phyloP scores from a whole-genome alignment of 2,329 filamentous ascomycete genomes.

The Emmonsiellopsis sp. region DNA sequence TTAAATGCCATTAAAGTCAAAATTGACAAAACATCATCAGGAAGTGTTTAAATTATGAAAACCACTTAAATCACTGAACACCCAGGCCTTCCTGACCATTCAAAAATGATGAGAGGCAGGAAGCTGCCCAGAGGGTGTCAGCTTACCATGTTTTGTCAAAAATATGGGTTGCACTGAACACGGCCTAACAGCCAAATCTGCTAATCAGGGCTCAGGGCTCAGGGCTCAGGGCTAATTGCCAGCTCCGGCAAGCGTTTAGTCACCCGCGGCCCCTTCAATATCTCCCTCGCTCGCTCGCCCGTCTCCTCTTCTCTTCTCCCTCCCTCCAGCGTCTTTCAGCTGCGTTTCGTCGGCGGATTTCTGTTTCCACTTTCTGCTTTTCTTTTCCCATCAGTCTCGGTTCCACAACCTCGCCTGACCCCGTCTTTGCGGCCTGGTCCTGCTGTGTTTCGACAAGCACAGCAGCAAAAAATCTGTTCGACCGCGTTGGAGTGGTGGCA shows the following conservation, averaged over 20 bases:
- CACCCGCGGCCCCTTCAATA: slow-evolving; percentile 3
- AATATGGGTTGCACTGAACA: too few species aligned
- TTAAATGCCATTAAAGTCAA: too few species aligned
- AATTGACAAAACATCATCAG: too few species aligned
- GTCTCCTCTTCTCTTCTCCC: slow-evolving; percentile 9
- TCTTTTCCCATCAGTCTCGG: slow-evolving; percentile 3
- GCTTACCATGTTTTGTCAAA: too few species aligned
- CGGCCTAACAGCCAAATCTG: too few species aligned
- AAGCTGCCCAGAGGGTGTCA: too few species aligned
- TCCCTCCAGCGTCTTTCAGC: slow-evolving; percentile 8
- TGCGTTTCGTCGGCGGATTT: slow-evolving; percentile 3
- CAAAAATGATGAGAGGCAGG: too few species aligned
- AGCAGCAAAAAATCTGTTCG: background rate
- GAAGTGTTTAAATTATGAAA: too few species aligned
- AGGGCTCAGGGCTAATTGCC: background rate
- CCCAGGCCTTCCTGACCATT: too few species aligned
- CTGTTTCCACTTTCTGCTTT: background rate
- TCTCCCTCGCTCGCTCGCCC: slow-evolving; percentile 15
- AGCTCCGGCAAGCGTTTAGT: background rate
- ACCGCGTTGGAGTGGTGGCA: background rate
- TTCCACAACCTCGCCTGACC: slow-evolving; percentile 1
- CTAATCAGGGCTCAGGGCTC: slow-evolving; percentile 2
- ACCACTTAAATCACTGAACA: too few species aligned
- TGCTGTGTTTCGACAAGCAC: background rate
- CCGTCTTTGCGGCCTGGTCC: background rate